phyloP scores from a whole-genome alignment of 2,329 filamentous ascomycete genomes.

The Colletotrichum cereale region DNA sequence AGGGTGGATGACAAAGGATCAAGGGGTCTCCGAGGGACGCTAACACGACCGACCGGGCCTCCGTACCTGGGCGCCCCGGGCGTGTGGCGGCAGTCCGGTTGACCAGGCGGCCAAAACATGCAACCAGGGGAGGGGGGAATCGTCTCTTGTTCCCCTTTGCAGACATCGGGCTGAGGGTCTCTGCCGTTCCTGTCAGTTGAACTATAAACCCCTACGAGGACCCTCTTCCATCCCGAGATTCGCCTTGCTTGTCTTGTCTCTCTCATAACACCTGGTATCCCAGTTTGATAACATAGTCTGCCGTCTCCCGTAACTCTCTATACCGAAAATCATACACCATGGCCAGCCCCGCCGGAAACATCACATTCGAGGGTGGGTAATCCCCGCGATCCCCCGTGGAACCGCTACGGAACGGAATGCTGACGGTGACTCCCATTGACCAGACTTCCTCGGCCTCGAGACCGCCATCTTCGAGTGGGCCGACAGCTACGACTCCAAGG shows the following conservation, averaged over 20 bases:
- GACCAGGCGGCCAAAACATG: not conserved
- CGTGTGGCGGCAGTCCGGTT: slow-evolving; percentile 36
- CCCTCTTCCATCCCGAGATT: not conserved
- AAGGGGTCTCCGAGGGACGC: slow-evolving; percentile 10
- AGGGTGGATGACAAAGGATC: not conserved
- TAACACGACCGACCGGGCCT: slow-evolving; percentile 32
- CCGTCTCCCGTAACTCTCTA: not conserved
- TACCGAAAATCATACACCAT: slow-evolving; percentile 10
- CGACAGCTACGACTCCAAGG: slow-evolving; percentile 75
- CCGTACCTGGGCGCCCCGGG: slow-evolving; percentile 22
- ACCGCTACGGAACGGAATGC: slow-evolving; percentile 47
- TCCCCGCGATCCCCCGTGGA: slow-evolving; percentile 48
- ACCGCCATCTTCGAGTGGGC: slow-evolving; percentile 71
- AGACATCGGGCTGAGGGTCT: not conserved
- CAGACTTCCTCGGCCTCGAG: slow-evolving; percentile 64
- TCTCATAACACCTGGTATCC: not conserved
- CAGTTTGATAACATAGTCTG: not conserved
- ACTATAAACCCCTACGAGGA: slow-evolving; percentile 12
- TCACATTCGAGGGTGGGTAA: slow-evolving; percentile 60
- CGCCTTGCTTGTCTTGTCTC: not conserved
- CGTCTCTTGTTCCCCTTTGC: not conserved
- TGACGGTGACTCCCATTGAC: slow-evolving; percentile 51
- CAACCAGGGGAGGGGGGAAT: too few species aligned
- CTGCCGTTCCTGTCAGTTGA: not conserved
- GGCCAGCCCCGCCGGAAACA: slow-evolving; percentile 37